Evolutionary conservation across 805 yeast species (phyloP), one percentile per base, ranked within the genome.

Genomic region (Barnettozyma sp.): DNA sequence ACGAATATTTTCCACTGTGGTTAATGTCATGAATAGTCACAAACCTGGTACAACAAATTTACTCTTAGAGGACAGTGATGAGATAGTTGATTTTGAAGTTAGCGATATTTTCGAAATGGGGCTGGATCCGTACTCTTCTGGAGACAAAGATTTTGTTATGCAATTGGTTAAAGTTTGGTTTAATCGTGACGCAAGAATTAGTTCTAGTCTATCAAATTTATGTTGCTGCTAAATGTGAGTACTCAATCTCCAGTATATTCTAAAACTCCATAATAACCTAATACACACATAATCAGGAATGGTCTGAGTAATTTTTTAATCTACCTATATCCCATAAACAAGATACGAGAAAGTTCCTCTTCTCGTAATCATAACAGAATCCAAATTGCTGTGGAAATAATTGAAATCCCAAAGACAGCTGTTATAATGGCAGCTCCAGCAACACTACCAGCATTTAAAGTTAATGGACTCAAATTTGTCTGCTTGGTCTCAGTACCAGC

Each of bases 351-450:
- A 10, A 27, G 18, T 3, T 17, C 21, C 9, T 17, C n/a, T n/a
- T 5, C 7, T 6, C 3, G 16, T 10, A 22, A 21, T 46, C 47
- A 56, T 28, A 58, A 16, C 26, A 67, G 39, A 23, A 67, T 51
- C 73, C 72, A 68, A 5, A 60, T 49, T 12, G 59, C 61, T 11
- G 63, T 43, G 5, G 58, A 70, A 25, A 66, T 48, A 15, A 68
- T 44, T 1, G 63, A 50, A 12, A 55, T 52, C 15, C 73, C 76
- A 39, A 73, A 48, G 23, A 78, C 45, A 14, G 70, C 73, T 2
- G 85, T 78, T 33, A 78, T 71, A 29, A 78, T 65, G n/a, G 78
- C 69, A 3, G 84, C 85, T 35, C 85, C 85, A 1, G 79, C 84
- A 33, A 58, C 62, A 51, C 72, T 78, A 7, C 69, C 71, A 3